Conservation (phyloP, 1,139 yeast species). For the Candida sp. region DNA sequence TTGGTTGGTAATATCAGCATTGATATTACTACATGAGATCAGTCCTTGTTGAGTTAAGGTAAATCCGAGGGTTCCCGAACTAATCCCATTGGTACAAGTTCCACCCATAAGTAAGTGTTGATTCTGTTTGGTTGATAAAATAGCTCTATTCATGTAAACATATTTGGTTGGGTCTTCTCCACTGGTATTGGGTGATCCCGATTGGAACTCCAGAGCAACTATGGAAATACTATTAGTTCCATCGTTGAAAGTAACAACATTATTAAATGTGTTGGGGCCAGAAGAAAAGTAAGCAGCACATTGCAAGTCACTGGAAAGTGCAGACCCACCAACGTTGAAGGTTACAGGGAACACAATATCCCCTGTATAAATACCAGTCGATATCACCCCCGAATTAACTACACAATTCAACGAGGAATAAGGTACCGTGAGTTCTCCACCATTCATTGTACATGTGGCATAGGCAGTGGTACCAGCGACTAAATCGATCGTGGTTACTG, state of each 20-base stretch:
- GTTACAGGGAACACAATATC: conserved; percentile 20
- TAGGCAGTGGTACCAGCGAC: conserved; percentile 20
- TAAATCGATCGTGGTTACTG: conserved; percentile 10
- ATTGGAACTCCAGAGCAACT: conserved; percentile 10
- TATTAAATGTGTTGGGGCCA: conserved; percentile 20
- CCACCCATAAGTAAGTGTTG: conserved; percentile 15
- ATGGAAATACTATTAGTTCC: conserved; percentile 18
- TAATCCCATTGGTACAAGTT: conserved; percentile 18
- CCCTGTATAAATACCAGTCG: conserved; percentile 14
- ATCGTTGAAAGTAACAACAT: conserved; percentile 16
- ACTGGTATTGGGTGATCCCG: background rate
- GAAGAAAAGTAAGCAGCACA: conserved; percentile 15
- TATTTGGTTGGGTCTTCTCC: background rate
- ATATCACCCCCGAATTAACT: conserved; percentile 10
- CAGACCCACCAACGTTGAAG: conserved; percentile 23
- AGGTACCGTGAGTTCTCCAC: conserved; percentile 20
- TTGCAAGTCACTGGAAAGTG: conserved; percentile 12
- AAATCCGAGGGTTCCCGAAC: conserved; percentile 18
- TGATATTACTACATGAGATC: conserved; percentile 18
- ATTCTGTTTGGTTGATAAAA: conserved; percentile 10
- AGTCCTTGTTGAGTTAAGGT: conserved; percentile 1
- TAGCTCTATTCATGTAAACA: conserved; percentile 4
- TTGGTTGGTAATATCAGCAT: conserved; percentile 14
- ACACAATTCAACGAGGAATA: conserved; percentile 23
- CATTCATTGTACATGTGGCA: conserved; percentile 22